phyloP scores from a whole-genome alignment of 2,329 filamentous ascomycete genomes.

The Tricladium varicosporioides region DNA sequence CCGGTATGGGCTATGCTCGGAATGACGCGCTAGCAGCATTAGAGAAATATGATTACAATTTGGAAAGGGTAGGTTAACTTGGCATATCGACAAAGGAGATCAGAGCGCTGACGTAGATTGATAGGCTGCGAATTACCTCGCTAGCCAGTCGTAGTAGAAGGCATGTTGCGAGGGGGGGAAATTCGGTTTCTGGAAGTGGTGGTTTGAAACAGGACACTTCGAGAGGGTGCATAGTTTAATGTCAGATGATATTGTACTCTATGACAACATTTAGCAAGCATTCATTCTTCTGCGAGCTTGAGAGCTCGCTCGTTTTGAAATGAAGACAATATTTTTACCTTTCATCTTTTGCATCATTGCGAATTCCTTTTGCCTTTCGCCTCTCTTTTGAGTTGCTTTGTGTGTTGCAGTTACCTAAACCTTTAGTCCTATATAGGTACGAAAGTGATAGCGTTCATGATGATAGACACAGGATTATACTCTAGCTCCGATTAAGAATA shows the following conservation, averaged over 20 bases:
- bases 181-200: not conserved
- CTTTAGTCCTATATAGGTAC: too few relatives aligned
- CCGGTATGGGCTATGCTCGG: conserved; percentile 82
- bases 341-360: not conserved
- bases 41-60: conserved; percentile 94
- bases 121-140: conserved; percentile 36
- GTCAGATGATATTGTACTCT: conserved; percentile 4
- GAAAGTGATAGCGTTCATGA: too few relatives aligned
- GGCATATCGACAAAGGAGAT: not conserved
- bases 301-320: not conserved
- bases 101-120: conserved; percentile 12
- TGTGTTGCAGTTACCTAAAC: too few relatives aligned
- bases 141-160: conserved; percentile 30
- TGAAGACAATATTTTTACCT: not conserved
- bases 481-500: too few relatives aligned
- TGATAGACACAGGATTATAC: too few relatives aligned
- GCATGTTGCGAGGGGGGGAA: not conserved
- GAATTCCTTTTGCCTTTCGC: too few relatives aligned
- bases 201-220: not conserved
- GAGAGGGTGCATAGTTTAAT: conserved; percentile 6
- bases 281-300: not conserved
- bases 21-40: conserved; percentile 73
- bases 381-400: too few relatives aligned
- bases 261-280: conserved; percentile 9
- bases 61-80: conserved; percentile 73